phyloP scores from a whole-genome alignment of 306 rosid species.

The Cercis canadensis region DNA sequence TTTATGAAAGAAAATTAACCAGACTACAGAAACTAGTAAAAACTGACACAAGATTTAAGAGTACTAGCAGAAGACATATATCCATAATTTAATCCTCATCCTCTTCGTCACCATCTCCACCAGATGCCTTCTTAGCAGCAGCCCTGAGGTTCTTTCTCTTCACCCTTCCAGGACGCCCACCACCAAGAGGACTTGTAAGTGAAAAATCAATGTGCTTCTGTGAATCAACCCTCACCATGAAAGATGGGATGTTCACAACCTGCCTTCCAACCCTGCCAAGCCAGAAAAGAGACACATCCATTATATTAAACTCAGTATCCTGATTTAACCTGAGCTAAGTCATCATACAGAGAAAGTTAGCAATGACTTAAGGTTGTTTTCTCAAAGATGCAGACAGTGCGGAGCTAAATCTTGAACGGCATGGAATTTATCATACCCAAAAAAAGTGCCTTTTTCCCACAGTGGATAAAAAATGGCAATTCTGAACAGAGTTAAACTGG shows the following conservation, averaged over 20 bases:
- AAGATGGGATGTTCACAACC: conserved; percentile 74
- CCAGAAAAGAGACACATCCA: neutral
- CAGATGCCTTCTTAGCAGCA: conserved; percentile 78
- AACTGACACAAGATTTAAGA: neutral
- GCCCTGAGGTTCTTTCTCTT: conserved; percentile 67
- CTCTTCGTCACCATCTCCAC: conserved; percentile 76
- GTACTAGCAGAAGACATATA: conserved; percentile 6
- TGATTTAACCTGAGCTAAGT: too few relatives aligned
- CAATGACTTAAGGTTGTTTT: neutral
- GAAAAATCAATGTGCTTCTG: conserved; percentile 81
- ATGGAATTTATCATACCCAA: neutral
- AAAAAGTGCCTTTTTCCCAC: neutral
- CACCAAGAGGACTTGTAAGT: conserved; percentile 73
- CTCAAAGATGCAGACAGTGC: neutral
- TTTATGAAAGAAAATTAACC: conserved; percentile 23
- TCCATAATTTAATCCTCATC: conserved; percentile 59
- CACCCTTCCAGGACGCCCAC: conserved; percentile 73
- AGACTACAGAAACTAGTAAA: conserved; percentile 17
- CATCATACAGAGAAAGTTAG: too few relatives aligned
- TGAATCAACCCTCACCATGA: conserved; percentile 72
- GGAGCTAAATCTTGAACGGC: neutral
- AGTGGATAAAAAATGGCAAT: neutral
- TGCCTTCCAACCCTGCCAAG: conserved; percentile 73
- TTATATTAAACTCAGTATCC: too few relatives aligned
- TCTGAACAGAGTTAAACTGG: too few relatives aligned